phyloP scores from a whole-genome alignment of 306 rosid genomes.

The Trichosanthes truncata region DNA sequence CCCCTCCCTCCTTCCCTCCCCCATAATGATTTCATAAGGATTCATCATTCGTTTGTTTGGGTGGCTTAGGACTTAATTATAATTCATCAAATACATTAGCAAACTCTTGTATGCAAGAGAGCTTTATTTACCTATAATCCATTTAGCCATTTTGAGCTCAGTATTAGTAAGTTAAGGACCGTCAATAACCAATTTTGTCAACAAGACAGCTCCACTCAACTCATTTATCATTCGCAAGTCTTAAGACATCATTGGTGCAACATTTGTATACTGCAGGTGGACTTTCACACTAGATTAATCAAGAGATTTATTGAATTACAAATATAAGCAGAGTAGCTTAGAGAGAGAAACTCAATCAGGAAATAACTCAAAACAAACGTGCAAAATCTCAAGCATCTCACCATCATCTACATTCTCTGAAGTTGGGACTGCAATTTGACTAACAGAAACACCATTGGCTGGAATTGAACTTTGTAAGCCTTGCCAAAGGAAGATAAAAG shows the following conservation, averaged over 20 bases:
- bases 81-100: background rate
- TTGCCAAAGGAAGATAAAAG: background rate
- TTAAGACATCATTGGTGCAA: background rate
- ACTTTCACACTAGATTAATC: background rate
- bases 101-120: background rate
- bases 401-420: conserved; percentile 62
- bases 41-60: background rate
- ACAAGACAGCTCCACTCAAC: background rate
- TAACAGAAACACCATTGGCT: conserved; percentile 34
- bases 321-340: background rate
- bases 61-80: background rate
- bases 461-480: conserved; percentile 9
- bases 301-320: background rate
- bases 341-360: background rate
- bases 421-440: conserved; percentile 39
- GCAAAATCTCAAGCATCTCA: conserved; percentile 27
- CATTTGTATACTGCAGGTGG: background rate
- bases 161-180: background rate
- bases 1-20: background rate
- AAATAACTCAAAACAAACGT: background rate
- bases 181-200: background rate
- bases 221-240: background rate
- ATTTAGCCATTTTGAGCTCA: background rate
- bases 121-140: background rate
- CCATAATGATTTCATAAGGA: background rate